phyloP scores from a whole-genome alignment of 345 rosid species.

The Isatis tinctoria region DNA sequence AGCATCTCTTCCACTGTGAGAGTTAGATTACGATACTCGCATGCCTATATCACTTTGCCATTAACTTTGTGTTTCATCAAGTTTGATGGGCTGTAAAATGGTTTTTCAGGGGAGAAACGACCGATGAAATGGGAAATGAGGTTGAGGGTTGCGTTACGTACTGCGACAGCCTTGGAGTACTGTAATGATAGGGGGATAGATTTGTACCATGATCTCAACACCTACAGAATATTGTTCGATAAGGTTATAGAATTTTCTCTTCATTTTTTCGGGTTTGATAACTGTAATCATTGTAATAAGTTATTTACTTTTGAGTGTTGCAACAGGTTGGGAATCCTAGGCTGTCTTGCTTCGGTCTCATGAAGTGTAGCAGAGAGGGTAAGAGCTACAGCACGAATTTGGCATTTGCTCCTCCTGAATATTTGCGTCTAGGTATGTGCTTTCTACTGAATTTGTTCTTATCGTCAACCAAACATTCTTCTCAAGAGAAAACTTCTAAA shows the following conservation, averaged over 20 bases:
- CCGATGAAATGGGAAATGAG: slow-evolving; percentile 99
- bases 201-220: slow-evolving; percentile 91
- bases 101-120: slow-evolving; percentile 75
- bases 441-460: neutral
- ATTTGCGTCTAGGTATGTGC: slow-evolving; percentile 68
- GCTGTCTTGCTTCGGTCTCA: slow-evolving; percentile 89
- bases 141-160: slow-evolving; percentile 75
- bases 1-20: slow-evolving; percentile 95
- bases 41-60: neutral
- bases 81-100: neutral
- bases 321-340: slow-evolving; percentile 88
- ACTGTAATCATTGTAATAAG: neutral
- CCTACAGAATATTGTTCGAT: slow-evolving; percentile 85
- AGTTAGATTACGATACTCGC: neutral
- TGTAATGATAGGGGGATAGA: slow-evolving; percentile 80
- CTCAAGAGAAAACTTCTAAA: neutral
- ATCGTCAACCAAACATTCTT: neutral
- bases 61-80: neutral
- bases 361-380: slow-evolving; percentile 95
- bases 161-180: slow-evolving; percentile 83
- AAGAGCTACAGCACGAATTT: slow-evolving; percentile 93
- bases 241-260: slow-evolving; percentile 37
- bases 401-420: slow-evolving; percentile 98
- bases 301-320: neutral
- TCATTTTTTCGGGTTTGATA: neutral